Conservation (phyloP, 495 filamentous ascomycete genomes). For the Penicillium flavigenum region DNA sequence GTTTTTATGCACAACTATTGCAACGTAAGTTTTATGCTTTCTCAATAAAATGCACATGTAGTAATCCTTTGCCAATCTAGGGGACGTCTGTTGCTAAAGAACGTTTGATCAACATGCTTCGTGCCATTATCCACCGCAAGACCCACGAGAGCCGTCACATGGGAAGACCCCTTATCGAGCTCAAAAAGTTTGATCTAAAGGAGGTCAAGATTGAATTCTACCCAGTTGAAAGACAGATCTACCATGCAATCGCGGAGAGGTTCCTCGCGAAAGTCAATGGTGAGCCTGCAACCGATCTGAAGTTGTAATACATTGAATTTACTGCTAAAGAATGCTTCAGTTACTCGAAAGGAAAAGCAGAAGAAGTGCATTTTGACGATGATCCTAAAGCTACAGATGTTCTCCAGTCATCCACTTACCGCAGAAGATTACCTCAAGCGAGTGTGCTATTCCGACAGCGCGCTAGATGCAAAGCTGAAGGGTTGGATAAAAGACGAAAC, state of each 20-base stretch:
- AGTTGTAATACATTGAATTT: neutral
- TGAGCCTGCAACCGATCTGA: neutral
- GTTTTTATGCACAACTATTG: neutral
- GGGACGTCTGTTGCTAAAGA: neutral
- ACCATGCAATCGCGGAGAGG: neutral
- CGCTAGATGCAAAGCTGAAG: neutral
- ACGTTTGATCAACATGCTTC: neutral
- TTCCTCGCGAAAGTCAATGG: neutral
- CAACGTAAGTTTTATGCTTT: neutral
- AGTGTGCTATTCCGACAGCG: neutral
- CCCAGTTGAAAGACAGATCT: neutral
- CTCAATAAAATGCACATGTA: neutral
- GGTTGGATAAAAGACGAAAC: neutral
- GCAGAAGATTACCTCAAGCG: slow-evolving; percentile 1
- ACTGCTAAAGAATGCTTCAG: neutral
- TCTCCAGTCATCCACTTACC: neutral
- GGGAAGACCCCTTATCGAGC: neutral
- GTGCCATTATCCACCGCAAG: neutral
- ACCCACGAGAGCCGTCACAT: neutral
- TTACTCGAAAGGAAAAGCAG: neutral
- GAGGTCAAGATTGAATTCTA: neutral
- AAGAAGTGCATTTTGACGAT: neutral
- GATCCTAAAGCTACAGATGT: slow-evolving; percentile 1
- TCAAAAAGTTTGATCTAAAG: neutral
- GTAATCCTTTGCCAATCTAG: neutral